Base-by-base conservation (phyloP, 2,329 filamentous ascomycete genomes). In the Camillea tinctor region DNA sequence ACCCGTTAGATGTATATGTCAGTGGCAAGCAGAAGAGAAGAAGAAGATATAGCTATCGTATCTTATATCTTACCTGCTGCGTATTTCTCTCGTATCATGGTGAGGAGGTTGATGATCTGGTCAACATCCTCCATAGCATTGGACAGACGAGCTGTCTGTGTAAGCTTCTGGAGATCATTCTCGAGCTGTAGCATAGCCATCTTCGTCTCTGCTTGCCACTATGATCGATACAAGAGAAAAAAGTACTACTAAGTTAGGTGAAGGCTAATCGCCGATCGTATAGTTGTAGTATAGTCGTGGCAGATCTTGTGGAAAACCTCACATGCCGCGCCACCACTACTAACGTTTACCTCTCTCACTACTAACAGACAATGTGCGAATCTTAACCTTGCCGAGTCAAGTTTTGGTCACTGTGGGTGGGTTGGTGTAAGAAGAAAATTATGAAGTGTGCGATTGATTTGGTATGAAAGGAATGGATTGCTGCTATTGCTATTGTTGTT, bases 91-190 rank as follows among this genome's bases (percentile, higher is more conserved):
- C 92, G 84, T 48, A 93, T 91, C 53, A 82, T 81, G 64, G 86
- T 84, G 24, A 99, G 85, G 59, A 91, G 77, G 63, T 92, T 85
- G 67, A 99, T 92, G 48, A 93, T 89, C 61, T 86, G 84, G 73
- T 98, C 92, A 19, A 96, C 90, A 81, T 96, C 88, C 36, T 86
- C 79, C 60, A 96, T 87, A 48, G 88, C 88, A 58, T 89, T 85
- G 3, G 84, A 84, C 51, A 93, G 84, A 71, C 88, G 89, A 30
- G 88, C 85, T 64, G 84, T 87, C 72, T 84, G 87, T 69, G 85
- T 85, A 61, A 96, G 85, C 69, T 87, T 86, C 66, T 87, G 84
- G 66, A 95, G 85, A 72, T 96, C 92, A 68, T 87, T 87, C 74
- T 90, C 84, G 66, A 97, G 76, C 26, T 78, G 75, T 58, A 77